Evolutionary conservation across 108 stramenopile genomes (phyloP), one percentile per base, ranked within the genome.

Genomic region (Bacterosira constricta): DNA sequence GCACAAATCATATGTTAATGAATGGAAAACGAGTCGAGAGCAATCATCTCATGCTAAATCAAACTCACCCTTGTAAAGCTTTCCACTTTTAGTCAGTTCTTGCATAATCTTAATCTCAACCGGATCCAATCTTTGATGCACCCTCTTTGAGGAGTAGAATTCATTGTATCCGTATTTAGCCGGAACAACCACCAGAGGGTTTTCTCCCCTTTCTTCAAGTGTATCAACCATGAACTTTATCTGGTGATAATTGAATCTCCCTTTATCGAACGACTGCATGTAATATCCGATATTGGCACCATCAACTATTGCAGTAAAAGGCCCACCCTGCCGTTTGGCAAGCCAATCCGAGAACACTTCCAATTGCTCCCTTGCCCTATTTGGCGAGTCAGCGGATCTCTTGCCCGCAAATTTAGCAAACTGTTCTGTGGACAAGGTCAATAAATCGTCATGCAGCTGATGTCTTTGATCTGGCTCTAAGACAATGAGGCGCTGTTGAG

Each of bases 241-340:
- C 55, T 81, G 80, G 42, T 81, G 71, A 66, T 76, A 81, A 26
- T 81, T 81, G 74, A 71, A 94, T 76, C 76, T 89, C 12, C 93
- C 93, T 31, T 84, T 65, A 17, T 85, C 79, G 66, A 89, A 95
- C 51, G 85, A 91, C 71, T 94, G 93, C 83, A 88, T 85, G 64
- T 86, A 94, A 44, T 91, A 92, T 5, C 83, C 92, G 25, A 89
- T 77, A 64, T 94, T 94, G 23, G 90, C 79, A 20, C 77, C 81
- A 75, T 86, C 90, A 11, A 95, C 70, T 42, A 95, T 91, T 13
- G 89, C 87, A 8, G 94, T 95, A 57, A 88, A 95, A 27, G 91
- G 91, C 20, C 82, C 66, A 15, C 89, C 91, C n/a, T 81, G 62
- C 31, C 91, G 74, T 18, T 46, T 69, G 59, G 88, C 70, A 8